Evolutionary conservation across 495 filamentous ascomycete genomes (phyloP), one percentile per base, ranked within the genome.

Genomic region (Recurvomyces mirabilis): DNA sequence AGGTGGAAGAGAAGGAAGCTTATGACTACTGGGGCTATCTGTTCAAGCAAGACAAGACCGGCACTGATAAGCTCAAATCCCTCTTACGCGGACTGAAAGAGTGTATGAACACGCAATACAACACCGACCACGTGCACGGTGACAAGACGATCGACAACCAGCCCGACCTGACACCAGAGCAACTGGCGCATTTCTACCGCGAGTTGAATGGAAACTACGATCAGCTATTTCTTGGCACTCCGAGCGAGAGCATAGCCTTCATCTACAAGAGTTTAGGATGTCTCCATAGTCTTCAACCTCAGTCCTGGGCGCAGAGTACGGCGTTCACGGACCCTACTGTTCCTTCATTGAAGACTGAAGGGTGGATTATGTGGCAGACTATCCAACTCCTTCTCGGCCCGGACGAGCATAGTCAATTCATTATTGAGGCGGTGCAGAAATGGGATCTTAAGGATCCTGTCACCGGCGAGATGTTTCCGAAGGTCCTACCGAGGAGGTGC

Each of bases 261-360:
- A 93, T 96, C 41, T 98, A 93, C 65, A 83, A 85, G 55, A 84
- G 81, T 2, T 68, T 94, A 23, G 93, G 88, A 37, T 95, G 91
- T 62, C 82, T 86, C 47, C 64, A 67, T 43, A 61, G 56, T 20
- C 38, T 67, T 12, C 64, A 67, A 45, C 64, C 64, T 7, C 83
- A 91, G 58, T 75, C 74, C 23, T 71, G 88, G 11, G 53, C 66
- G 12, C 44, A 47, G 11, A 32, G 39, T 3, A 79, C 80, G 41
- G 77, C 82, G 34, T 94, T 81, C 56, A 70, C 73, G 1, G 64
- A 78, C 10, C 91, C 91, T 0, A 75, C 73, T 1, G 70, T 94
- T 28, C 91, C 91, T 9, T 83, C 86, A 12, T 66, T 98, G 43
- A 87, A 87, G 29, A 68, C 72, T 0, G 75, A 74, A 50, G 91